Evolutionary conservation across 2,329 filamentous ascomycete species (phyloP).

Genomic region (Colletotrichum filicis): DNA sequence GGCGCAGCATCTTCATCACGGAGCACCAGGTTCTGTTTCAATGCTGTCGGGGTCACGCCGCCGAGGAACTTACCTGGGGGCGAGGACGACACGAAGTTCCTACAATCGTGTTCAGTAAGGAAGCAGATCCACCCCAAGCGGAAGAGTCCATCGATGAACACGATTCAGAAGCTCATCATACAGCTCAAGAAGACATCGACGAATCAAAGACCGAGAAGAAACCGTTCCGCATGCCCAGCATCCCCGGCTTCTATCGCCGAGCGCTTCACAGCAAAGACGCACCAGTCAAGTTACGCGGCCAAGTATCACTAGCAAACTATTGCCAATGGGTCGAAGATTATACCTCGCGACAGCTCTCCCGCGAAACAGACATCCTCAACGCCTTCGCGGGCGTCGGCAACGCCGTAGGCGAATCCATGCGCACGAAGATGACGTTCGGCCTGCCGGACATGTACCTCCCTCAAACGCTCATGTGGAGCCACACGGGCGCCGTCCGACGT

Average conservation of each 20-base stretch:
- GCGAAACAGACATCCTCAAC: slow-evolving; percentile 17
- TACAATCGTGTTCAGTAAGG: neutral
- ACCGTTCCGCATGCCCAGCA: neutral
- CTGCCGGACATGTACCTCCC: slow-evolving; percentile 8
- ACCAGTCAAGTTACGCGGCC: slow-evolving; percentile 1
- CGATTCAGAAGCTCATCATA: neutral
- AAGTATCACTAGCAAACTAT: slow-evolving; percentile 47
- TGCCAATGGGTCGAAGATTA: slow-evolving; percentile 52
- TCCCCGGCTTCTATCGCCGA: slow-evolving; percentile 9
- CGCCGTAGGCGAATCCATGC: slow-evolving; percentile 8
- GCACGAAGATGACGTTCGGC: neutral
- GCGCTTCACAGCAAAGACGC: neutral
- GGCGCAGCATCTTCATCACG: slow-evolving; percentile 31
- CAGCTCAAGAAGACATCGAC: neutral
- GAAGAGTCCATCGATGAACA: neutral
- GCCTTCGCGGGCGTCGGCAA: slow-evolving; percentile 31
- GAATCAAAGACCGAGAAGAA: neutral
- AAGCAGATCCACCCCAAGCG: neutral
- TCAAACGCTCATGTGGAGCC: slow-evolving; percentile 24
- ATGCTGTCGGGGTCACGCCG: slow-evolving; percentile 17
- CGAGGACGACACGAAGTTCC: neutral
- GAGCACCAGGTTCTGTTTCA: slow-evolving; percentile 32
- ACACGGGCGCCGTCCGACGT: neutral
- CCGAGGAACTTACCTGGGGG: slow-evolving; percentile 20
- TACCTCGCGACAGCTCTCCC: slow-evolving; percentile 42